Evolutionary conservation across 2,329 filamentous ascomycete genomes (phyloP).

Genomic region (Calonectria leucothoes): DNA sequence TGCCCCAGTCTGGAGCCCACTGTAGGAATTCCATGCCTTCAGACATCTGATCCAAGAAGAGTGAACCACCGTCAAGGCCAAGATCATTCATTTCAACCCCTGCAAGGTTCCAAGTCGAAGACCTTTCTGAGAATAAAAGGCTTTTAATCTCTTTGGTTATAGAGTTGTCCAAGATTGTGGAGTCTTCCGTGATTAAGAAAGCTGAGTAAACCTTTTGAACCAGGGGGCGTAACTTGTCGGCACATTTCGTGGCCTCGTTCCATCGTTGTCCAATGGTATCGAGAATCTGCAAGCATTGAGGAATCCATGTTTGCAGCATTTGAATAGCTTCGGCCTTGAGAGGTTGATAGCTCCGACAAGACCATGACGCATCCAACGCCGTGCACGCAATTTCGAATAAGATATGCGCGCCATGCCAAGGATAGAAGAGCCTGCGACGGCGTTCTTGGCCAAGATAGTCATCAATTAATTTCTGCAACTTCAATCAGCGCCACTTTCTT

Average conservation of each 20-base stretch:
- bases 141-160: neutral
- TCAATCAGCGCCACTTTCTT: neutral
- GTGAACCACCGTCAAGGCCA: neutral
- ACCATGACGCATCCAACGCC: neutral
- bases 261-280: neutral
- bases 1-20: neutral
- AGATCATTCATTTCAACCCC: neutral
- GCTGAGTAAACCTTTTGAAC: neutral
- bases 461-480: neutral
- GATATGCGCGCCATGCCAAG: neutral
- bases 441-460: neutral
- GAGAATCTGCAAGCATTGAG: neutral
- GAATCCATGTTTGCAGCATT: neutral
- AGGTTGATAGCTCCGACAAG: neutral
- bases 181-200: neutral
- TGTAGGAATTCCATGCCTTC: neutral
- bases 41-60: neutral
- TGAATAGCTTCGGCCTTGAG: neutral
- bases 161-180: neutral
- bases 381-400: neutral
- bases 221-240: neutral
- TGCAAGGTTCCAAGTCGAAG: neutral
- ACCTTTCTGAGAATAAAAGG: neutral
- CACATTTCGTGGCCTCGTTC: neutral
- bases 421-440: neutral